Conservation (phyloP, 2,329 filamentous ascomycete species). For the Verticillium nubilum region DNA sequence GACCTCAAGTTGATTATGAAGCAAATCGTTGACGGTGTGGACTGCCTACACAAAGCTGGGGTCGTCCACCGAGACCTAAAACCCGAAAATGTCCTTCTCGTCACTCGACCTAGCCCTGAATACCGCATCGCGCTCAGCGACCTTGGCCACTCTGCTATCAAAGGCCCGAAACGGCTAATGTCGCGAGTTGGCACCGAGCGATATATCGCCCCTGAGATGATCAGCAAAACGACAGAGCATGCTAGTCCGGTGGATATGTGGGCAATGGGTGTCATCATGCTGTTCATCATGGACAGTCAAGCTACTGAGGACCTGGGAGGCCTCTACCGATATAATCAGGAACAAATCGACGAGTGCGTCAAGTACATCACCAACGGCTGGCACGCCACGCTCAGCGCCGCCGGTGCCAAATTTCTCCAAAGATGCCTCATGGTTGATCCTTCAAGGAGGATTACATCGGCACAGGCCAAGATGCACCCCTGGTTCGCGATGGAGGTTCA, state of each 20-base stretch:
- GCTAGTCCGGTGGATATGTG: conserved; percentile 42
- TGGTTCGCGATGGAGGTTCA: conserved; percentile 23
- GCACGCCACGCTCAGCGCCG: not conserved
- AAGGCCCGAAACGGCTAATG: conserved; percentile 32
- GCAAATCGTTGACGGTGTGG: conserved; percentile 40
- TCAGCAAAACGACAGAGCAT: conserved; percentile 20
- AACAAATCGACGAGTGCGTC: conserved; percentile 19
- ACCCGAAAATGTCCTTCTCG: conserved; percentile 47
- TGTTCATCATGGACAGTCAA: conserved; percentile 19
- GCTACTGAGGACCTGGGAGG: conserved; percentile 5
- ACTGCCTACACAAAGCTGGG: conserved; percentile 42
- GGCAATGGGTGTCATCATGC: conserved; percentile 42
- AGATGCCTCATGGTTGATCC: conserved; percentile 26
- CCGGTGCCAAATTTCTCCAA: not conserved
- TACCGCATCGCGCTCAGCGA: conserved; percentile 46
- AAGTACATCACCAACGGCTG: conserved; percentile 4
- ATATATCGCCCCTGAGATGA: conserved; percentile 46
- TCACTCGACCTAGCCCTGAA: conserved; percentile 34
- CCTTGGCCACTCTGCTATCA: conserved; percentile 42
- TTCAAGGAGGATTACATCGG: conserved; percentile 24
- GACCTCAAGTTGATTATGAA: conserved; percentile 38
- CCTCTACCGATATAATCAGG: conserved; percentile 18
- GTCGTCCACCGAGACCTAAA: conserved; percentile 50
- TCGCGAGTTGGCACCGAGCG: conserved; percentile 38
- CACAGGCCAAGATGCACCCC: conserved; percentile 23